phyloP scores from a whole-genome alignment of 371 early-diverging fungal genomes.

The Spraguea lophii region DNA sequence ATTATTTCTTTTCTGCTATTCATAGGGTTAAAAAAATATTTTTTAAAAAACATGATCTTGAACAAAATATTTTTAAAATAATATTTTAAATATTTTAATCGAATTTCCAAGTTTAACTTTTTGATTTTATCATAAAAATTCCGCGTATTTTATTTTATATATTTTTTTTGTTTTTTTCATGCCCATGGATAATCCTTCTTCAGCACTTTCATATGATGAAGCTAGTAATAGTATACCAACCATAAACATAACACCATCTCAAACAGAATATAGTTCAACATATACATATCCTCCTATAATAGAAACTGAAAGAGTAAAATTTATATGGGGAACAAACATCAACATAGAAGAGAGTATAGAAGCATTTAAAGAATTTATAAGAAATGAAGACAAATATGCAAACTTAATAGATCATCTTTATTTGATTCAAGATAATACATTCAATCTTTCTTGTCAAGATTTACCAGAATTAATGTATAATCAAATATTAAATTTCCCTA shows the following conservation, averaged over 20 bases:
- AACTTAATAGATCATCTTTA: constrained; percentile 14
- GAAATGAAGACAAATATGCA: constrained; percentile 47
- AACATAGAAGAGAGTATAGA: constrained; percentile 67
- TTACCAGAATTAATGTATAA: constrained; percentile 49
- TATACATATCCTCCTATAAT: constrained; percentile 18
- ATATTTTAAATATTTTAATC: too few species aligned
- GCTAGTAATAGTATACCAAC: constrained; percentile 31
- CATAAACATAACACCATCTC: constrained; percentile 27
- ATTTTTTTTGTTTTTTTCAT: too few species aligned
- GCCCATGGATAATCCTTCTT: constrained; percentile 23
- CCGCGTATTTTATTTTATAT: too few species aligned
- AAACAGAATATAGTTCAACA: constrained; percentile 18
- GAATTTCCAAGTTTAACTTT: too few species aligned
- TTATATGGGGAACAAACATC: constrained; percentile 93
- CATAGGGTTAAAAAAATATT: too few species aligned
- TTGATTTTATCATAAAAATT: too few species aligned
- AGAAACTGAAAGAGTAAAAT: constrained; percentile 38
- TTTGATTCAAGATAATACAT: constrained; percentile 26
- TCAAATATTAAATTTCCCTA: constrained; percentile 75
- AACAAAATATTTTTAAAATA: too few species aligned
- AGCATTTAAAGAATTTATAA: constrained; percentile 68
- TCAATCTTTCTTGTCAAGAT: constrained; percentile 16
- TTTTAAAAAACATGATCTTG: too few species aligned
- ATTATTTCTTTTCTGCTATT: too few species aligned
- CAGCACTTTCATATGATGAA: constrained; percentile 44